Evolutionary conservation across 2,329 filamentous ascomycete genomes (phyloP).

Genomic region (Pochonia chlamydosporia): DNA sequence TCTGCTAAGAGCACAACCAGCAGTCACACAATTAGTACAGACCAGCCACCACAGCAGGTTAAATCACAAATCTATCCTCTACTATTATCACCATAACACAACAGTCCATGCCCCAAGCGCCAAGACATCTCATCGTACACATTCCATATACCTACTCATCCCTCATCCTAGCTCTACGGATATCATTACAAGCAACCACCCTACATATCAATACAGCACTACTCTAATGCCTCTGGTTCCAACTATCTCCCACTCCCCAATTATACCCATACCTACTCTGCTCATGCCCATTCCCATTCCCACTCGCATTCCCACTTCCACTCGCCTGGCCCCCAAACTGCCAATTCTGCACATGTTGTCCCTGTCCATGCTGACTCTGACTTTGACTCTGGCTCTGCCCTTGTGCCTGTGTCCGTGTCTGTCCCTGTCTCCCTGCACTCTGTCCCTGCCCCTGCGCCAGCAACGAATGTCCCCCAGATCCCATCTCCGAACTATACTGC

Average conservation of each 20-base stretch:
- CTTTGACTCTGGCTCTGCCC: neutral
- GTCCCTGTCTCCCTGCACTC: neutral
- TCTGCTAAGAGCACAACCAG: too few species aligned
- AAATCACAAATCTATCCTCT: too few species aligned
- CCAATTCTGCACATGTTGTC: constrained; percentile 5
- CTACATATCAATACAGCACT: neutral
- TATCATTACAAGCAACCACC: neutral
- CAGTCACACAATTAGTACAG: too few species aligned
- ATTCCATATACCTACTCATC: too few species aligned
- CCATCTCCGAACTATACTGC: constrained; percentile 4
- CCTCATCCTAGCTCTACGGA: too few species aligned
- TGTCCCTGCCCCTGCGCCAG: neutral
- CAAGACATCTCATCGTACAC: too few species aligned
- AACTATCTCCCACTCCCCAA: constrained; percentile 8
- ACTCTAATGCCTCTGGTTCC: constrained; percentile 3
- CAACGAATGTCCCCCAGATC: neutral
- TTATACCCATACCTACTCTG: constrained; percentile 2
- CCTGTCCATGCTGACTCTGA: neutral
- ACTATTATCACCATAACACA: too few species aligned
- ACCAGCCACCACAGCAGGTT: too few species aligned
- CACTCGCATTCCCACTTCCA: neutral
- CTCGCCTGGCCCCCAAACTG: neutral
- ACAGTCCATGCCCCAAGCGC: too few species aligned
- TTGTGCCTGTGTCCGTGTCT: neutral
- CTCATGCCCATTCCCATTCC: neutral